Base-by-base conservation (phyloP, 192 early-diverging fungal genomes). In the Coemansia sp. region DNA sequence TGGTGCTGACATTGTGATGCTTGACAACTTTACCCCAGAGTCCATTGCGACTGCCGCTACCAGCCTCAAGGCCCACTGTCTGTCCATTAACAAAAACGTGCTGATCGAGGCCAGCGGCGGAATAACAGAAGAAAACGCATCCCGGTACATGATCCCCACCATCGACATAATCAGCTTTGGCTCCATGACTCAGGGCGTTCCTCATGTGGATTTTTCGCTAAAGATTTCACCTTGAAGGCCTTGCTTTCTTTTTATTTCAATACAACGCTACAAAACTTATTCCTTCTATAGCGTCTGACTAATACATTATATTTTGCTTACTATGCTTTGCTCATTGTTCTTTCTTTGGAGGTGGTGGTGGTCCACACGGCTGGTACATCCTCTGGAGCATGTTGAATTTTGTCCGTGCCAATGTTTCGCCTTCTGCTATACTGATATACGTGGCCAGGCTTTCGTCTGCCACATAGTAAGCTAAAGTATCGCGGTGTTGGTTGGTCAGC, bases 1-100 rank as follows among this genome's bases (percentile, higher is more conserved):
- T 15, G 97, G 97, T 15, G 97, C 97, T 6, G 95, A 99, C 70
- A 91, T 99, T 73, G 87, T 99, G 69, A 99, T 99, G 97, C 77
- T 99, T 39, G 97, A 99, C 70, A 99, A 99, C 76, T 95, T 94
- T 72, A 79, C 90, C 32, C 90, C 91, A 1, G 86, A 87, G 4
- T 85, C 74, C 0, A 83, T 99, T 64, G 84, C 86, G 67, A 32
- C 67, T 0, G 87, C 89, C 37, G 93, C 93, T 1, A 77, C 75
- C 60, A 90, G 77, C 43, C 81, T 99, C 69, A 96, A 96, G 72
- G 71, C 91, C 48, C 76, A 87, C 52, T 95, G 91, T 86, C 76
- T 86, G 43, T 83, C 75, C 21, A 48, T 54, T 37, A 81, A 86
- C 56, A 65, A 23, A 18, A 66, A 84, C n/a, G 87, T 94, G 63